phyloP scores from a whole-genome alignment of 352 stramenopile genomes.

The Thalassiosira livingstoniorum region DNA sequence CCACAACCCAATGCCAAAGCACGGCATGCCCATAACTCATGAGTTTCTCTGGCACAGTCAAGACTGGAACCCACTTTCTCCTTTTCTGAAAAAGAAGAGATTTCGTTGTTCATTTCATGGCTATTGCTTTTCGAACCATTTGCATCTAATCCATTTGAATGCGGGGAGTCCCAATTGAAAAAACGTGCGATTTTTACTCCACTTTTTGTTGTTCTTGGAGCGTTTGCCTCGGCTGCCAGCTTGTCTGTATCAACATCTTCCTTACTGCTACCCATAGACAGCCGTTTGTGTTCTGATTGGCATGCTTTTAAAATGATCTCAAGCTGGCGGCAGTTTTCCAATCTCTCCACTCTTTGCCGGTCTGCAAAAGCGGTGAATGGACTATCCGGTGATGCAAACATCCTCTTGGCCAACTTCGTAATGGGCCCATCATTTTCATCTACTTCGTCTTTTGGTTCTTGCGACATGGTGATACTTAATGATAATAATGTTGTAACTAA shows the following conservation, averaged over 20 bases:
- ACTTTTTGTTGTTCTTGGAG: constrained; percentile 46
- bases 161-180: constrained; percentile 66
- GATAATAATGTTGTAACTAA: not conserved
- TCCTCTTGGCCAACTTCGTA: constrained; percentile 24
- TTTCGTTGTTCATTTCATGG: constrained; percentile 15
- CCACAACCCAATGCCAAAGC: constrained; percentile 71
- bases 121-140: constrained; percentile 14
- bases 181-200: constrained; percentile 64
- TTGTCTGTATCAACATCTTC: constrained; percentile 4
- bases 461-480: constrained; percentile 4
- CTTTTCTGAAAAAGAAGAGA: constrained; percentile 5
- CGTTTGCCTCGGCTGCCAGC: not conserved
- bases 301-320: constrained; percentile 61
- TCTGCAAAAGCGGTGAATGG: constrained; percentile 58
- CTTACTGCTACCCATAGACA: constrained; percentile 11
- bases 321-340: constrained; percentile 62
- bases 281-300: constrained; percentile 36
- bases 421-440: not conserved
- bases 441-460: not conserved
- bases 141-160: not conserved
- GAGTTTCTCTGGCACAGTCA: constrained; percentile 67
- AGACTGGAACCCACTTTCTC: constrained; percentile 25
- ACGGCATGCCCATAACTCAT: constrained; percentile 75
- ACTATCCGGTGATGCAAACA: constrained; percentile 48
- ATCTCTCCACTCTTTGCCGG: constrained; percentile 64